These are phyloP conservation scores for Starmerella apicola DNA, from an alignment of 805 yeast genomes.

Conservation along the genomic window DNA sequence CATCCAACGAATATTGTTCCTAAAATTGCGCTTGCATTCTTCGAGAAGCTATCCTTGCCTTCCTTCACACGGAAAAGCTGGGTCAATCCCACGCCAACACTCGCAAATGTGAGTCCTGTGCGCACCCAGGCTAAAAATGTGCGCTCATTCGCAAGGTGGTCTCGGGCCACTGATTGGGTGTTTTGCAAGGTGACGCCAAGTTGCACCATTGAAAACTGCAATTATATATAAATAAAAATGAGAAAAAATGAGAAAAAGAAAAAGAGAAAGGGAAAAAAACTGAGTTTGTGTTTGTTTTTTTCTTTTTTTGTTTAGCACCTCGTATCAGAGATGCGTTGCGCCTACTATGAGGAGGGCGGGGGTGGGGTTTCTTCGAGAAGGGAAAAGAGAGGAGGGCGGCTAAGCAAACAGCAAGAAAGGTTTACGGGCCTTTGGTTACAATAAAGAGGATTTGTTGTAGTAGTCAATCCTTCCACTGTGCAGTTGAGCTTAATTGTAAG, in stretches of 20 bases:
- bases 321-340: background rate
- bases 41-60: conserved; percentile 5
- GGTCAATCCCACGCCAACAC: conserved; percentile 45
- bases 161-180: conserved; percentile 22
- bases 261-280: background rate
- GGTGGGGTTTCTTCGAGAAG: too few relatives aligned
- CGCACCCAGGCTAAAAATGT: conserved; percentile 52
- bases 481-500: too few relatives aligned
- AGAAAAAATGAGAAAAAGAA: too few relatives aligned
- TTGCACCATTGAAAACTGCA: conserved; percentile 3
- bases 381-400: too few relatives aligned
- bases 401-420: too few relatives aligned
- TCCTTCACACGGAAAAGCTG: conserved; percentile 36
- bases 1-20: conserved; percentile 33
- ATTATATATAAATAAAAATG: too few relatives aligned
- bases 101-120: conserved; percentile 42
- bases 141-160: conserved; percentile 44
- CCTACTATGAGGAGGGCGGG: too few relatives aligned
- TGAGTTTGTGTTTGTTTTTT: background rate
- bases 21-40: conserved; percentile 20
- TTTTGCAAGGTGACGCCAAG: conserved; percentile 21
- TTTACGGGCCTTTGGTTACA: too few relatives aligned
- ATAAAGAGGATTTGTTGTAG: too few relatives aligned
- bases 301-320: background rate
- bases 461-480: too few relatives aligned